Evolutionary conservation across 2,329 filamentous ascomycete species (phyloP), one percentile per base, ranked within the genome.

Genomic region (Phialocephala subalpina): DNA sequence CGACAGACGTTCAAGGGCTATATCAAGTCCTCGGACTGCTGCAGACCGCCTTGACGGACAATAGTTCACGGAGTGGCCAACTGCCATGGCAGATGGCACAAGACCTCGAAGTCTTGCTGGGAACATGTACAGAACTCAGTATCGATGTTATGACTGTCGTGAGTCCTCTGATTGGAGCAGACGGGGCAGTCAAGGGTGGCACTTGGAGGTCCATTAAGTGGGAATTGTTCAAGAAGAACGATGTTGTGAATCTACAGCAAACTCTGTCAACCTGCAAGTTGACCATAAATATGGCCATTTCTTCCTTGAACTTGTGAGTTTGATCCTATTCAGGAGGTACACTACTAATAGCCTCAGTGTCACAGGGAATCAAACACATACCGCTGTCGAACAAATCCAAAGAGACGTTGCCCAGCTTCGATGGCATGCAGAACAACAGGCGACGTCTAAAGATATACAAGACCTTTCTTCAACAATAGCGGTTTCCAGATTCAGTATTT

Each of bases 191-290:
- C 49, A 53, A 53, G 27, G 12, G 49, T 12, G 25, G 49, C 25
- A 53, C 27, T 7, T 53, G 49, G 25, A 53, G 25, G 12, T 53
- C 49, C 11, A 14, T 53, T 7, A 53, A 7, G 12, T 53, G 49
- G 49, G 49, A 53, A 53, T 33, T 53, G 25, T 53, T 53, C 22
- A 33, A 53, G 49, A 53, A 53, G 49, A 53, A 53, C 14, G 49
- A 53, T 33, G 14, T 53, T 20, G 12, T 53, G 59, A 36, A 35
- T 38, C 36, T 62, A 20, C 59, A 62, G n/a, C 18, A 62, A 47
- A 53, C 59, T 38, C 22, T 62, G 11, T n/a, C 29, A 53, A 38
- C 29, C 4, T 55, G 45, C 47, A 62, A 62, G 20, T 20, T 62
- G 25, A 55, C 47, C 8, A 53, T 62, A n/a, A 55, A 38, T 29